Percentiles rank a stretch among this genome's conserved stretches.
Evolutionary conservation across 2,329 filamentous ascomycete species (phyloP).

Genomic region (Colletotrichum plurivorum): DNA sequence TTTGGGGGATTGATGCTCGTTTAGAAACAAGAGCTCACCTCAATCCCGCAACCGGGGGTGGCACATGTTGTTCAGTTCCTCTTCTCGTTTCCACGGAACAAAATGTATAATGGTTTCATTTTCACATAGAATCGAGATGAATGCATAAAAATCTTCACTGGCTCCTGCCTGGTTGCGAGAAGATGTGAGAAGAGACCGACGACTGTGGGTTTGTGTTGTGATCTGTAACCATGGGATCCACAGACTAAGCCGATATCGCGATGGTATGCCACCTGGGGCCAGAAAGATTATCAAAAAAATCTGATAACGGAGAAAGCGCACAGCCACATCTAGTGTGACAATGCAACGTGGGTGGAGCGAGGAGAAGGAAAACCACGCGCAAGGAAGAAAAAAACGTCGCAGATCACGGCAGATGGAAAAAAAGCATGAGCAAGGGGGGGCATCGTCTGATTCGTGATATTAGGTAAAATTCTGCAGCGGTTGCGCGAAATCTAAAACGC

Average conservation of each 20-base stretch:
- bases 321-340: slow-evolving; percentile 4
- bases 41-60: not conserved
- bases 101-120: slow-evolving; percentile 25
- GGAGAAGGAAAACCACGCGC: not conserved
- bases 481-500: slow-evolving; percentile 36
- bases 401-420: slow-evolving; percentile 24
- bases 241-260: slow-evolving; percentile 24
- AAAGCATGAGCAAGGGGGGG: not conserved
- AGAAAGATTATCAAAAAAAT: slow-evolving; percentile 18
- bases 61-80: not conserved
- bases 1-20: not conserved
- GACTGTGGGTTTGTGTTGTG: not conserved
- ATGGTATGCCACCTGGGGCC: not conserved
- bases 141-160: not conserved
- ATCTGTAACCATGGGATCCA: slow-evolving; percentile 6
- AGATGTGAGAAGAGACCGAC: not conserved
- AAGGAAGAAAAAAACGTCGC: slow-evolving; percentile 11
- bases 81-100: not conserved
- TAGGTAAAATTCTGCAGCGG: slow-evolving; percentile 38
- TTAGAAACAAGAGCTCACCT: not conserved
- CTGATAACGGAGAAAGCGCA: slow-evolving; percentile 15
- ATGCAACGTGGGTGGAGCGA: slow-evolving; percentile 14
- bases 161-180: not conserved
- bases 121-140: slow-evolving; percentile 17
- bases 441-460: slow-evolving; percentile 36